phyloP scores from a whole-genome alignment of 1,284 basidiomycete genomes.

The Leccinum huronense region DNA sequence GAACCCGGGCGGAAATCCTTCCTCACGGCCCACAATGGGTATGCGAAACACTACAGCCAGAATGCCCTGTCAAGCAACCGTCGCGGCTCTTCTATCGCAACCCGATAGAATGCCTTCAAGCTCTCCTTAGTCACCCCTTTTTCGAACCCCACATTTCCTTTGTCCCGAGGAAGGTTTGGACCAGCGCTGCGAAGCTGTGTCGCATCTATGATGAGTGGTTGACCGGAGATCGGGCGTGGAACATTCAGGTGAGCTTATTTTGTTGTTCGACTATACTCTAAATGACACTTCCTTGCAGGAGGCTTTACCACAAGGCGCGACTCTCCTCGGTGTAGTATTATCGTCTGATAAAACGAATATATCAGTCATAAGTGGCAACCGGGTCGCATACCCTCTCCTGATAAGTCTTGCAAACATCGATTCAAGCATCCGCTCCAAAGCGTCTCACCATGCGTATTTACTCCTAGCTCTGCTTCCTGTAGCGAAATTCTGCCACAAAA shows the following conservation, averaged over 20 bases:
- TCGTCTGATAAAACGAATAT: neutral
- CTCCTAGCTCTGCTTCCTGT: neutral
- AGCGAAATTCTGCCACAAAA: neutral
- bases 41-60: neutral
- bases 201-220: neutral
- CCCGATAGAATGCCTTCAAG: constrained; percentile 2
- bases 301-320: neutral
- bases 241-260: neutral
- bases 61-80: neutral
- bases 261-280: neutral
- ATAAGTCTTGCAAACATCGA: neutral
- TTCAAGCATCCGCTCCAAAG: neutral
- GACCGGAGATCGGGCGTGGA: constrained; percentile 4
- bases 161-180: constrained; percentile 8
- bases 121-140: neutral
- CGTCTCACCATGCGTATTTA: neutral
- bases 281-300: neutral
- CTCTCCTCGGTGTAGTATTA: neutral
- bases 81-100: neutral
- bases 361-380: too few relatives aligned
- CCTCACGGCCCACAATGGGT: neutral
- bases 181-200: constrained; percentile 2
- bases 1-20: neutral
- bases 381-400: neutral
- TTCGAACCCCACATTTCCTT: constrained; percentile 9